Evolutionary conservation across 495 filamentous ascomycete genomes (phyloP).

Genomic region (Hyphodiscus hymeniophilus): DNA sequence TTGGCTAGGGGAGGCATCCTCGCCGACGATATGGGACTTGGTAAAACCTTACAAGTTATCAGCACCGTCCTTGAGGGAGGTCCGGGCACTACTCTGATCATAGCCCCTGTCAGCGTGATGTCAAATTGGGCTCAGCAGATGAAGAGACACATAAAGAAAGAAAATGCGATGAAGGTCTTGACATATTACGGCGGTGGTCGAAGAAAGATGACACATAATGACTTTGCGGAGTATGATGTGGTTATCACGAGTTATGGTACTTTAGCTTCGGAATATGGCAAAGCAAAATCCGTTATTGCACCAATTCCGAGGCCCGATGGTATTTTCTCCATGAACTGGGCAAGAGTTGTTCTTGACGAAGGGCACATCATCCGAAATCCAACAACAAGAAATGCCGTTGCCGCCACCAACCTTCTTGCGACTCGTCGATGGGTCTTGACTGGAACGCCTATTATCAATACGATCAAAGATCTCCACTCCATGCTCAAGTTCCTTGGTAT

Average conservation of each 20-base stretch:
- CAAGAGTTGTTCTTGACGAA: conserved; percentile 80
- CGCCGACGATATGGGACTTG: conserved; percentile 92
- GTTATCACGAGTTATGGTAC: conserved; percentile 80
- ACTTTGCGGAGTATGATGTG: conserved; percentile 57
- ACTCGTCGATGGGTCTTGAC: conserved; percentile 76
- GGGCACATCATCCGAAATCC: conserved; percentile 80
- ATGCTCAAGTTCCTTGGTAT: conserved; percentile 72
- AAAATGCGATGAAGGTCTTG: conserved; percentile 54
- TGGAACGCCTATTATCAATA: conserved; percentile 75
- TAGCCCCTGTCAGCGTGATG: conserved; percentile 82
- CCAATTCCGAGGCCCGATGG: conserved; percentile 25
- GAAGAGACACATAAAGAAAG: conserved; percentile 55
- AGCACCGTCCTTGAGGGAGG: conserved; percentile 61
- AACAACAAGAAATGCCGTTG: conserved; percentile 59
- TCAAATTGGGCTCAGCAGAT: conserved; percentile 89
- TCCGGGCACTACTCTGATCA: conserved; percentile 62
- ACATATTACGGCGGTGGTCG: conserved; percentile 65
- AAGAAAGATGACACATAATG: conserved; percentile 42
- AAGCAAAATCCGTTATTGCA: conserved; percentile 3
- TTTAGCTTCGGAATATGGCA: conserved; percentile 32
- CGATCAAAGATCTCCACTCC: conserved; percentile 74
- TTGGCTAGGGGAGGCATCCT: conserved; percentile 78
- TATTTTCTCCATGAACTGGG: conserved; percentile 65
- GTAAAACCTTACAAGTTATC: conserved; percentile 87
- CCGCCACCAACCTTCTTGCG: conserved; percentile 58